Base-by-base conservation (phyloP, 2,329 filamentous ascomycete genomes). In the Alternaria ethzedia region DNA sequence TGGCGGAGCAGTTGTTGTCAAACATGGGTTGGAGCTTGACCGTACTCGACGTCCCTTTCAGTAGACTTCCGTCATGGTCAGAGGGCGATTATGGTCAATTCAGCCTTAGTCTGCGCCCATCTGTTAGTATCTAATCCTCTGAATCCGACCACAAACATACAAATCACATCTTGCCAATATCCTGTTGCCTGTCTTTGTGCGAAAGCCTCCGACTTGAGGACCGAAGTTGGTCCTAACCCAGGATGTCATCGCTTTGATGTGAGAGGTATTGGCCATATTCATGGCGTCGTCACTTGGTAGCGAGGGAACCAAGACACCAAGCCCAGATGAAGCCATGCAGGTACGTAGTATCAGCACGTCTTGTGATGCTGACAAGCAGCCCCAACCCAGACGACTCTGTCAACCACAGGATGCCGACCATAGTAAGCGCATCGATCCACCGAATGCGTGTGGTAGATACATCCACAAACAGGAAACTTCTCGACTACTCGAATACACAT, bases 401-500 rank as follows among this genome's bases (percentile, higher is more conserved):
- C 75, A 11, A 70, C 68, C 7, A 78, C 73, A 6, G 66, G 21
- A 64, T 79, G 76, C 11, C 73, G 73, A 51, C 77, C 77, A 58
- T 73, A 73, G 30, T 68, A 74, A 6, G 75, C 66, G 55, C 78
- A 80, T 20, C 72, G 70, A 49, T 80, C 77, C n/a, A 80, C 72
- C 5, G 74, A 73, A 59, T 80, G 78, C 11, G 74, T 67, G 55
- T 79, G 73, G 58, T 80, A 80, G 23, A 72, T 69, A 64, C 78
- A 80, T 23, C 77, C 77, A 54, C 78, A 80, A n/a, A 74, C 76
- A 4, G 78, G 72, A 54, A 75, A 80, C 54, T 73, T 75, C 58
- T 80, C 78, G 17, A 80, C 70, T 21, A 80, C 66, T 23, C 75
- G 74, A 49, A 79, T 68, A 55, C 78, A 80, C 78, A 80, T 80